Conservation (phyloP, 805 yeast species). For the Wickerhamiella kazuoi region DNA sequence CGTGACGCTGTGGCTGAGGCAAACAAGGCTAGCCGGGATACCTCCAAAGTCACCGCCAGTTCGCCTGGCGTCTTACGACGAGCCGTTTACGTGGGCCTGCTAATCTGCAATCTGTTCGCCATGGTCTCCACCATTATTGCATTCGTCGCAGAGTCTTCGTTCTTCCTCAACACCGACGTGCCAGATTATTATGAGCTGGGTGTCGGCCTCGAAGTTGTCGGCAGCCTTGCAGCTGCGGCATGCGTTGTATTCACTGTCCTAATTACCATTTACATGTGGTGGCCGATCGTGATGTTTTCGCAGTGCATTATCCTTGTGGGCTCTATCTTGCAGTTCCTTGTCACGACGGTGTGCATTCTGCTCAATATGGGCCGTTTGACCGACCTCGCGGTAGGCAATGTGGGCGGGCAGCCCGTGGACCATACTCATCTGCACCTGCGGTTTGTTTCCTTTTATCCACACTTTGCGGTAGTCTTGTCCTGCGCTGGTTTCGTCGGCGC, state of each 20-base stretch:
- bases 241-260: constrained; percentile 2
- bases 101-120: constrained; percentile 1
- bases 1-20: background rate
- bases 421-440: background rate
- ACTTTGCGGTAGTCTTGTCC: constrained; percentile 13
- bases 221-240: background rate
- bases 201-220: background rate
- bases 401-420: background rate
- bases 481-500: constrained; percentile 15
- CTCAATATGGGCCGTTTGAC: constrained; percentile 9
- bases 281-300: constrained; percentile 12
- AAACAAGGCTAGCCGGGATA: background rate
- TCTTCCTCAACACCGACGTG: background rate
- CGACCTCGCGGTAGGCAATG: background rate
- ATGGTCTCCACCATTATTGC: constrained; percentile 1
- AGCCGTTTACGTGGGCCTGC: background rate
- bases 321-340: constrained; percentile 12
- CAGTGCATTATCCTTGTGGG: constrained; percentile 12
- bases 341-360: constrained; percentile 12
- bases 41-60: background rate
- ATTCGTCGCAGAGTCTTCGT: background rate
- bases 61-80: background rate
- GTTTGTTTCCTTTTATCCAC: constrained; percentile 9
- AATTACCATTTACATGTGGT: constrained; percentile 6
- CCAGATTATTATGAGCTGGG: background rate